These are phyloP conservation scores for Hanseniaspora valbyensis DNA, from an alignment of 805 yeast genomes.

Conservation along the genomic window DNA sequence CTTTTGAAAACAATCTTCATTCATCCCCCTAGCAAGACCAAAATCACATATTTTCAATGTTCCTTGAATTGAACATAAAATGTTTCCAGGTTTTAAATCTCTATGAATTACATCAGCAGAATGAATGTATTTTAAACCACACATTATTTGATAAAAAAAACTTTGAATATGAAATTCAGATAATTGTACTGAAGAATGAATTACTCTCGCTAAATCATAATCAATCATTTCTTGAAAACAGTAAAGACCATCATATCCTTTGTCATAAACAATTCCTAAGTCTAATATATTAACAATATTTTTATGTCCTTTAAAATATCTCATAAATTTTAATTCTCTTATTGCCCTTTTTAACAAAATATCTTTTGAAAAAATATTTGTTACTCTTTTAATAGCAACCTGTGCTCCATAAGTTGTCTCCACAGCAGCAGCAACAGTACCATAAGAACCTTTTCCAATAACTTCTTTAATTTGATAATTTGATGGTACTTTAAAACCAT, in stretches of 20 bases:
- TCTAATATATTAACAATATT: slow-evolving; percentile 68
- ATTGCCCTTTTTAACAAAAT: slow-evolving; percentile 67
- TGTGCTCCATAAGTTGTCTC: slow-evolving; percentile 28
- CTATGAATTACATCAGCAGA: slow-evolving; percentile 87
- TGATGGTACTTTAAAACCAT: slow-evolving; percentile 51
- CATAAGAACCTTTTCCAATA: slow-evolving; percentile 79
- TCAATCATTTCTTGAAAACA: slow-evolving; percentile 81
- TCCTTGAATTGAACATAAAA: slow-evolving; percentile 65
- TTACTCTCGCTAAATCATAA: slow-evolving; percentile 70
- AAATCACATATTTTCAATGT: slow-evolving; percentile 80
- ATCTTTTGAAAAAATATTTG: slow-evolving; percentile 55
- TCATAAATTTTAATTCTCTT: slow-evolving; percentile 72
- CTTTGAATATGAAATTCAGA: slow-evolving; percentile 74
- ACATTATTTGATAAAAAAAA: slow-evolving; percentile 67
- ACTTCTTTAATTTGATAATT: slow-evolving; percentile 48
- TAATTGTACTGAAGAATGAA: slow-evolving; percentile 63
- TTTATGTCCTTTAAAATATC: slow-evolving; percentile 72
- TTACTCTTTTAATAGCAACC: slow-evolving; percentile 74
- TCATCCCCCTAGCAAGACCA: slow-evolving; percentile 78
- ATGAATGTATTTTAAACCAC: slow-evolving; percentile 82
- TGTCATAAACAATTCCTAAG: slow-evolving; percentile 52
- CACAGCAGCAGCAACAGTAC: slow-evolving; percentile 67
- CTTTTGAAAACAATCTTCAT: slow-evolving; percentile 17
- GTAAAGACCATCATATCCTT: slow-evolving; percentile 76
- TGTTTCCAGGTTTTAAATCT: slow-evolving; percentile 86